phyloP scores from a whole-genome alignment of 805 yeast genomes.

The Candida corydali region DNA sequence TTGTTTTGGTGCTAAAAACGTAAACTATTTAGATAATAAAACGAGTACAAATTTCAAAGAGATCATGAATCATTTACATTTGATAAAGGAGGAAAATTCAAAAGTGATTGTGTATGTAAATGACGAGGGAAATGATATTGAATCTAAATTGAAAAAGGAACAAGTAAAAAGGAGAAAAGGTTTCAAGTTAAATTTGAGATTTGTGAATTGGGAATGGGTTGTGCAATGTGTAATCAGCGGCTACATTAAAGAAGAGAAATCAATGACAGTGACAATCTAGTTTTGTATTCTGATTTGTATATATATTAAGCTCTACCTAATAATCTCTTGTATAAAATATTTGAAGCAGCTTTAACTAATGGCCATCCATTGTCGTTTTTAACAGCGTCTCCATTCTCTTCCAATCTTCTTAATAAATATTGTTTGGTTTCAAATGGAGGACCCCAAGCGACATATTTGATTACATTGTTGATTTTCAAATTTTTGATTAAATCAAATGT shows the following conservation, averaged over 20 bases:
- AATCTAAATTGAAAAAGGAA: background rate
- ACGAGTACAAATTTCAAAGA: constrained; percentile 2
- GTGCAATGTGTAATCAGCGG: constrained; percentile 55
- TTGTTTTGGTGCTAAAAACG: constrained; percentile 40
- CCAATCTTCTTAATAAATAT: constrained; percentile 81
- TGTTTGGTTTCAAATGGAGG: constrained; percentile 93
- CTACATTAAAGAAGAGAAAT: constrained; percentile 24
- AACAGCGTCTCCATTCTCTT: constrained; percentile 95
- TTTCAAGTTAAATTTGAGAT: constrained; percentile 12
- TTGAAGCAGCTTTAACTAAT: constrained; percentile 51
- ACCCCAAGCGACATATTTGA: constrained; percentile 98
- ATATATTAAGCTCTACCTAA: constrained; percentile 11
- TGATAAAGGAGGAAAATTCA: constrained; percentile 4
- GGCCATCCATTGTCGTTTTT: constrained; percentile 80
- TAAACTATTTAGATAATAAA: constrained; percentile 11
- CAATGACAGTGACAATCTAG: constrained; percentile 4
- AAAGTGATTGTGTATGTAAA: constrained; percentile 23
- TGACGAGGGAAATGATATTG: constrained; percentile 13
- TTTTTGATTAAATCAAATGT: constrained; percentile 68
- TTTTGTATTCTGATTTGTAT: background rate
- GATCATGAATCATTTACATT: constrained; percentile 1
- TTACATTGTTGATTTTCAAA: constrained; percentile 66
- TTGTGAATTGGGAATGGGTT: constrained; percentile 63
- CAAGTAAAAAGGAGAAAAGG: constrained; percentile 1
- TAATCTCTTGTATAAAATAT: constrained; percentile 22